phyloP scores from a whole-genome alignment of 2,329 filamentous ascomycete species.

The Fusarium pilosicola region DNA sequence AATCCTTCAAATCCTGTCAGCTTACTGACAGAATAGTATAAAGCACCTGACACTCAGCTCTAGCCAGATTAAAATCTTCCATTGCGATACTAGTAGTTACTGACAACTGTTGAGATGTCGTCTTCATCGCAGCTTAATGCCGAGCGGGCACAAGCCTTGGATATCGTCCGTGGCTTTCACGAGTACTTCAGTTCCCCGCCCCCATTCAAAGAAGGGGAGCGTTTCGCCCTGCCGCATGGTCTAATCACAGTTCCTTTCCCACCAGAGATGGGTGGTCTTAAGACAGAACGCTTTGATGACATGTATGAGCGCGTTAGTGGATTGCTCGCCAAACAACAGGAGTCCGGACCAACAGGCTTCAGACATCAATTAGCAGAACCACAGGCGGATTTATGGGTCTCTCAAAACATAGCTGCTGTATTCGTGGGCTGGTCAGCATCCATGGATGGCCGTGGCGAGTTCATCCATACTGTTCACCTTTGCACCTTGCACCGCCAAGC shows the following conservation, averaged over 20 bases:
- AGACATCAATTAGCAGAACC: neutral
- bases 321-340: neutral
- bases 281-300: neutral
- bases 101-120: neutral
- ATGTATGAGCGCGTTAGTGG: slow-evolving; percentile 3
- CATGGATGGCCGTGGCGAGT: neutral
- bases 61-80: neutral
- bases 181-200: neutral
- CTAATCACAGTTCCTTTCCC: neutral
- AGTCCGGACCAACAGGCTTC: neutral
- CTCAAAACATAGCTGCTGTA: neutral
- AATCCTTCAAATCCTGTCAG: neutral
- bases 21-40: neutral
- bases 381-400: neutral
- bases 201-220: neutral
- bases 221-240: neutral
- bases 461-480: neutral
- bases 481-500: neutral
- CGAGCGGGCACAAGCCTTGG: neutral
- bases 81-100: neutral
- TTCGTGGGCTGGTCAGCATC: neutral
- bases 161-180: neutral
- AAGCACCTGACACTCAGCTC: neutral
- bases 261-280: neutral
- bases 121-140: neutral